phyloP scores from a whole-genome alignment of 176 grass and related monocot species.

The Bonia amplexicaulis region DNA sequence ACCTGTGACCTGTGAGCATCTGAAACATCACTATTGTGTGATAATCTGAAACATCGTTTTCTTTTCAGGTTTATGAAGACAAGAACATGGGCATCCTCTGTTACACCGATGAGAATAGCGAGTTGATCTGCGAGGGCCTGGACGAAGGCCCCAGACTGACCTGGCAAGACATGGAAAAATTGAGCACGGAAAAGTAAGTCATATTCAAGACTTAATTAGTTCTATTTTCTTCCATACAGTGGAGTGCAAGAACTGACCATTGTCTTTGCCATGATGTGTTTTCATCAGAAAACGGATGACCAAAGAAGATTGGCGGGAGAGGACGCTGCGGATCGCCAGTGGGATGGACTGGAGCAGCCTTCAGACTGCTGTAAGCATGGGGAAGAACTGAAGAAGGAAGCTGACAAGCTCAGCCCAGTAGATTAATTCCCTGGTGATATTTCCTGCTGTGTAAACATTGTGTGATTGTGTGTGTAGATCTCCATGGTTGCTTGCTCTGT shows the following conservation, averaged over 20 bases:
- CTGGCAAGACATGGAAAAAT: slow-evolving; percentile 37
- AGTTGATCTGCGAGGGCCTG: slow-evolving; percentile 49
- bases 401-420: not conserved
- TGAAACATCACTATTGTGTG: not conserved
- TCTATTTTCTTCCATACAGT: not conserved
- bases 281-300: slow-evolving; percentile 15
- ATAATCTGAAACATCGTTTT: not conserved
- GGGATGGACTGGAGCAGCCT: slow-evolving; percentile 18
- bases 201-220: not conserved
- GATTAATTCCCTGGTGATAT: not conserved
- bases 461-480: not conserved
- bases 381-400: slow-evolving; percentile 38
- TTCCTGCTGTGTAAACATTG: not conserved
- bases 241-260: not conserved
- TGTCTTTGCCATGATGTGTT: not conserved
- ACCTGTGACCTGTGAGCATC: not conserved
- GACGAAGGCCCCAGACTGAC: slow-evolving; percentile 53
- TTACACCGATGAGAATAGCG: slow-evolving; percentile 43
- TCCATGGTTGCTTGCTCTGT: not conserved
- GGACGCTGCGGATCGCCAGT: not conserved
- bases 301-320: slow-evolving; percentile 2
- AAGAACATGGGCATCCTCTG: slow-evolving; percentile 44
- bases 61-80: slow-evolving; percentile 51
- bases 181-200: slow-evolving; percentile 40
- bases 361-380: slow-evolving; percentile 1